Conservation (phyloP, 441 rosid species). For the Raphanus hybrid region DNA sequence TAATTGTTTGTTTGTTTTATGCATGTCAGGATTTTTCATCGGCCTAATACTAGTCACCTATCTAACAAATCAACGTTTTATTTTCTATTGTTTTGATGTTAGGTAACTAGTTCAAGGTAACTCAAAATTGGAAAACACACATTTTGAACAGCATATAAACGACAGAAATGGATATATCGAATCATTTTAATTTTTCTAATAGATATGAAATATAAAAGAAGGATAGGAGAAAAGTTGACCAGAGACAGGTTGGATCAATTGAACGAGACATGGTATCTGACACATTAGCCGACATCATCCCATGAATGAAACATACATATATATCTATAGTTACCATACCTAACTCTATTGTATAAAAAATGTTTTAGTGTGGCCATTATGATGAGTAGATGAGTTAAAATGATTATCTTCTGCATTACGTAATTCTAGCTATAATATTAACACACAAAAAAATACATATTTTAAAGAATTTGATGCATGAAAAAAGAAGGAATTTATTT, state of each 20-base stretch:
- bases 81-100: not conserved
- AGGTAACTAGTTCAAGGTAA: no score
- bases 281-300: slow-evolving; percentile 44
- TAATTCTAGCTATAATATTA: not conserved
- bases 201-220: not conserved
- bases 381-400: slow-evolving; percentile 1
- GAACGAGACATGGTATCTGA: slow-evolving; percentile 41
- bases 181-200: slow-evolving; percentile 6
- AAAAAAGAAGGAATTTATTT: not conserved
- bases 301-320: slow-evolving; percentile 45
- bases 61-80: not conserved
- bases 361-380: not conserved
- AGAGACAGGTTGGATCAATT: slow-evolving; percentile 37
- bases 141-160: not conserved
- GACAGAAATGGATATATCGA: not conserved
- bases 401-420: slow-evolving; percentile 1
- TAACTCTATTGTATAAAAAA: slow-evolving; percentile 20
- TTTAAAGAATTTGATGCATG: not conserved
- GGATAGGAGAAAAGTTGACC: slow-evolving; percentile 35
- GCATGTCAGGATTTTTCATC: no score
- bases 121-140: not conserved
- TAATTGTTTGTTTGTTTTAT: no score
- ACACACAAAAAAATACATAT: not conserved
- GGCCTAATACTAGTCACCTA: not conserved
- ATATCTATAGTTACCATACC: slow-evolving; percentile 30